A percentile compares a stretch with the other conserved stretches of the same genome.
Evolutionary conservation across 768 basidiomycete species (phyloP).

Genomic region (Tricholoma hemisulphureum): DNA sequence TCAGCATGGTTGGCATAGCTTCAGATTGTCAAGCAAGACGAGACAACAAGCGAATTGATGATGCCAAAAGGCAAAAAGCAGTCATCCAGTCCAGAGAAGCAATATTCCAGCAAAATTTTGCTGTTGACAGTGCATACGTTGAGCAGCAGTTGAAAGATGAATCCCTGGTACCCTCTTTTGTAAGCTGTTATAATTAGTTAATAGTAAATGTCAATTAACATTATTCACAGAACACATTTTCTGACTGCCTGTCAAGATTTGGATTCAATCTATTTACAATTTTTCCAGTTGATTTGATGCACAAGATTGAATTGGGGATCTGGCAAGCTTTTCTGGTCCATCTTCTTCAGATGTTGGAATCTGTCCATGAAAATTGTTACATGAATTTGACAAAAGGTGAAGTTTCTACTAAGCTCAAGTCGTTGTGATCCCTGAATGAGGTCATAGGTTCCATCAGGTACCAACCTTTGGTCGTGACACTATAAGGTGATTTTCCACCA

Average conservation of each 20-base stretch:
- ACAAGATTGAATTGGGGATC: conserved; percentile 38
- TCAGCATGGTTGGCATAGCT: too few species aligned
- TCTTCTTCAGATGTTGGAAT: conserved; percentile 32
- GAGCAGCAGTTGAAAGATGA: conserved; percentile 7
- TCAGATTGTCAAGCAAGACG: conserved; percentile 7
- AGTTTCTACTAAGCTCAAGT: too few species aligned
- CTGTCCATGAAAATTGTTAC: conserved; percentile 7
- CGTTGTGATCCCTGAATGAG: too few species aligned
- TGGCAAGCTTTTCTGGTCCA: conserved; percentile 37
- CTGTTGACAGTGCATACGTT: conserved; percentile 7
- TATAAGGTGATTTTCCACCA: conserved; percentile 25
- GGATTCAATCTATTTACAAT: conserved; percentile 25
- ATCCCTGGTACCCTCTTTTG: conserved; percentile 13
- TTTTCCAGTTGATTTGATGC: conserved; percentile 35
- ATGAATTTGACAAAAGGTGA: conserved; percentile 19
- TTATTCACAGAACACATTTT: conserved; percentile 33
- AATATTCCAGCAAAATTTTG: conserved; percentile 2
- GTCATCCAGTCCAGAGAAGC: background rate
- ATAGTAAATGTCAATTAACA: too few species aligned
- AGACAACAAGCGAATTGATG: background rate
- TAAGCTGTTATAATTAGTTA: background rate
- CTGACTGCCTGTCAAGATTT: conserved; percentile 12
- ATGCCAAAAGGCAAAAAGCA: background rate
- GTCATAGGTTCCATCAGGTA: conserved; percentile 3
- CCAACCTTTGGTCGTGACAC: conserved; percentile 18